A percentile compares a stretch with the other conserved stretches of the same genome.
These are phyloP conservation scores for Fusarium acutatum DNA, from an alignment of 2,329 filamentous ascomycete genomes.

Conservation along the genomic window DNA sequence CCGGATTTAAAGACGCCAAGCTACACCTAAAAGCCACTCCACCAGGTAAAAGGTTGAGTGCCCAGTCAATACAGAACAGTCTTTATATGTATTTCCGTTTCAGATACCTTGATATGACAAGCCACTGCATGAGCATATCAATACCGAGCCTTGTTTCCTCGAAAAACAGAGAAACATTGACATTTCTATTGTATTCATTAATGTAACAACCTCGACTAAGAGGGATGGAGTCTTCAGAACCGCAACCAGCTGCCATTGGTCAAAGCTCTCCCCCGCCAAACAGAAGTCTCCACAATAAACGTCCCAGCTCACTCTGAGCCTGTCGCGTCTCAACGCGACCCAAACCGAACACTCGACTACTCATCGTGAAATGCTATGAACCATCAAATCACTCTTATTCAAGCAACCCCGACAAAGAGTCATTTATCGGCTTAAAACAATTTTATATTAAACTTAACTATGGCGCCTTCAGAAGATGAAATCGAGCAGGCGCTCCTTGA, in stretches of 20 bases:
- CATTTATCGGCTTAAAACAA: background rate
- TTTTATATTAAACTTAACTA: constrained; percentile 25
- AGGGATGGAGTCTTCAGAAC: background rate
- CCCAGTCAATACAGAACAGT: background rate
- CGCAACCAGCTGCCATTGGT: constrained; percentile 26
- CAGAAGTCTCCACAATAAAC: constrained; percentile 17
- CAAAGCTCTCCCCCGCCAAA: constrained; percentile 25
- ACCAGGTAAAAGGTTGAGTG: background rate
- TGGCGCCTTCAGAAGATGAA: constrained; percentile 53
- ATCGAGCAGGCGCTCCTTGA: constrained; percentile 58
- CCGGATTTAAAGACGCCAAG: constrained; percentile 14
- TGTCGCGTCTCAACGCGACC: constrained; percentile 35
- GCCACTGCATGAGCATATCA: background rate
- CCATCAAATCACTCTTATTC: background rate
- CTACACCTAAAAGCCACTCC: constrained; percentile 19
- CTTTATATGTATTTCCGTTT: background rate
- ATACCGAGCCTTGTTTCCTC: background rate
- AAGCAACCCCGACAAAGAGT: background rate
- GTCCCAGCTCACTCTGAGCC: constrained; percentile 7
- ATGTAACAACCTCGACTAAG: background rate
- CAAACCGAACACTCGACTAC: constrained; percentile 16
- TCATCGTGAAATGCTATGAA: background rate
- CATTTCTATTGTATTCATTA: background rate
- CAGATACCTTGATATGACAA: background rate
- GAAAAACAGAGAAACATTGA: background rate